These are phyloP conservation scores for Rosa multiflora DNA, from an alignment of 306 rosid genomes.

Conservation along the genomic window DNA sequence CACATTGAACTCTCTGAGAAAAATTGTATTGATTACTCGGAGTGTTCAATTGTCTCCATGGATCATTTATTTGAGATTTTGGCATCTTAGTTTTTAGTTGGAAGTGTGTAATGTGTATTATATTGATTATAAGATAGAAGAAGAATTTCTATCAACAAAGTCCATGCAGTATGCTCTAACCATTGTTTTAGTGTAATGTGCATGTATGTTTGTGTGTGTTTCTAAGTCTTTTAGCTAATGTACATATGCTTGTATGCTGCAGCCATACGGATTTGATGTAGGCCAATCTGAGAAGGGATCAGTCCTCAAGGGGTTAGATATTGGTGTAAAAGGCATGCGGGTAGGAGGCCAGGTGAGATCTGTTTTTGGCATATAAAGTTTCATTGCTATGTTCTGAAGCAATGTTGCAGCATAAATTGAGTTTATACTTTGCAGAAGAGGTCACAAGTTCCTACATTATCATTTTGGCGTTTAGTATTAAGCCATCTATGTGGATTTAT, in stretches of 20 bases:
- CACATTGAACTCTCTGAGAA: not conserved
- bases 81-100: not conserved
- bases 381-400: constrained; percentile 13
- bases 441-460: not conserved
- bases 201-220: not conserved
- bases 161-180: not conserved
- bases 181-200: not conserved
- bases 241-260: constrained; percentile 48
- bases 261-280: constrained; percentile 96
- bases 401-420: constrained; percentile 2
- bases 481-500: constrained; percentile 4
- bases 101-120: not conserved
- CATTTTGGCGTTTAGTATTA: constrained; percentile 7
- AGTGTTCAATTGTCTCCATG: not conserved
- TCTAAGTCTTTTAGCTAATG: constrained; percentile 12
- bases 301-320: constrained; percentile 86
- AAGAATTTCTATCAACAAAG: not conserved
- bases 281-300: constrained; percentile 88
- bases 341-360: constrained; percentile 92
- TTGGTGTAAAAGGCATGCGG: constrained; percentile 90
- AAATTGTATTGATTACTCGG: not conserved
- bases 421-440: not conserved
- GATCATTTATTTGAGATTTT: not conserved
- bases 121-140: not conserved
- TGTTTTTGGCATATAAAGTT: constrained; percentile 13